These are phyloP conservation scores for Orbilia brochopaga DNA, from an alignment of 2,329 filamentous ascomycete species.

Conservation along the genomic window DNA sequence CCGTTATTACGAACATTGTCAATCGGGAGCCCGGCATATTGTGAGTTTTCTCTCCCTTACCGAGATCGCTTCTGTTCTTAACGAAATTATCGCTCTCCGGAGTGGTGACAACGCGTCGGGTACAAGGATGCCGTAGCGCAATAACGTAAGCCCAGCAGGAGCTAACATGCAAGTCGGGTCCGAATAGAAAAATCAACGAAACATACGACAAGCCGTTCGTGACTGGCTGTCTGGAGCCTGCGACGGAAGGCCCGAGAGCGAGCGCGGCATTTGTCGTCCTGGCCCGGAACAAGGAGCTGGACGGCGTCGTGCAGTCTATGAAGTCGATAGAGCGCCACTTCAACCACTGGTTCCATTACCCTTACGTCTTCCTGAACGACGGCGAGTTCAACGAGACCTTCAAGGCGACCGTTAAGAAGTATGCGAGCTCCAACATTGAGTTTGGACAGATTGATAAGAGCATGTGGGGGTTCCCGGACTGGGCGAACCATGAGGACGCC, in stretches of 20 bases:
- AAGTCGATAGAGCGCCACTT: constrained; percentile 99
- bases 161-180: constrained; percentile 21
- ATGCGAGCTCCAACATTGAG: constrained; percentile 85
- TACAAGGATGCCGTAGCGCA: constrained; percentile 1
- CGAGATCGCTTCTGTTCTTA: constrained; percentile 11
- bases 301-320: constrained; percentile 93
- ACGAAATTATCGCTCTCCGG: background rate
- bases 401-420: constrained; percentile 83
- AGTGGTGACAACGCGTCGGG: background rate
- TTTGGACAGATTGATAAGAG: constrained; percentile 89
- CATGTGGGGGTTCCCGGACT: constrained; percentile 97
- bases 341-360: constrained; percentile 98
- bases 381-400: constrained; percentile 95
- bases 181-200: constrained; percentile 86
- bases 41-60: constrained; percentile 24
- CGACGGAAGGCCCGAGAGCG: constrained; percentile 78
- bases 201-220: constrained; percentile 97
- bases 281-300: constrained; percentile 92
- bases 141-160: constrained; percentile 5
- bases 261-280: constrained; percentile 96
- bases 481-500: constrained; percentile 91
- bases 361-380: constrained; percentile 97
- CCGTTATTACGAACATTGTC: constrained; percentile 60
- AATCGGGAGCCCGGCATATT: constrained; percentile 33
- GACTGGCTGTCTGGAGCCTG: constrained; percentile 78